Conservation (phyloP, 805 yeast genomes). For the Jamesozyma hellenica region DNA sequence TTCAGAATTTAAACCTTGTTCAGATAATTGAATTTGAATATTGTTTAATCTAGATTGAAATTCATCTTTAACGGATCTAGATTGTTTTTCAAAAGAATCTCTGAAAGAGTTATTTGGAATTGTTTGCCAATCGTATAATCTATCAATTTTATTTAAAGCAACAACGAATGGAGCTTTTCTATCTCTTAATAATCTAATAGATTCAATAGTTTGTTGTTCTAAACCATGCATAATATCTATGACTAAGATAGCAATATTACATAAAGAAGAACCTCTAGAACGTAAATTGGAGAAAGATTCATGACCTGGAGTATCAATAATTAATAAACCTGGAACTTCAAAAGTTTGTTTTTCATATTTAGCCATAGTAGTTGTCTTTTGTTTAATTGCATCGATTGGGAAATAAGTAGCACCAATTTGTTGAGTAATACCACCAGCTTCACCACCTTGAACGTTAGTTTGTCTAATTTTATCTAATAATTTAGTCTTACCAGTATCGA, state of each 20-base stretch:
- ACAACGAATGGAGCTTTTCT: slow-evolving; percentile 97
- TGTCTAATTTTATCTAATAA: slow-evolving; percentile 94
- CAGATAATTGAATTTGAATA: slow-evolving; percentile 85
- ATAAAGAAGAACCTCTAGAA: slow-evolving; percentile 96
- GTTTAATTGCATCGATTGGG: slow-evolving; percentile 89
- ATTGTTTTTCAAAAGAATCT: slow-evolving; percentile 79
- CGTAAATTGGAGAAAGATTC: slow-evolving; percentile 96
- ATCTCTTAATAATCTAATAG: slow-evolving; percentile 83
- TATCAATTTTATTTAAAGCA: slow-evolving; percentile 94
- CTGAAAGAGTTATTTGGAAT: slow-evolving; percentile 92
- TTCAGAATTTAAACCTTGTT: slow-evolving; percentile 97
- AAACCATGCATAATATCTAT: slow-evolving; percentile 99
- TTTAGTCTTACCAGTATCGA: slow-evolving; percentile 98
- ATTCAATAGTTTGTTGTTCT: slow-evolving; percentile 95
- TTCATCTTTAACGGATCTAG: slow-evolving; percentile 79
- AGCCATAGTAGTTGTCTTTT: slow-evolving; percentile 87
- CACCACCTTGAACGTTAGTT: slow-evolving; percentile 99
- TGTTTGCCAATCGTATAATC: slow-evolving; percentile 89
- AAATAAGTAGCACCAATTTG: slow-evolving; percentile 99
- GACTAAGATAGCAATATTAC: slow-evolving; percentile 98
- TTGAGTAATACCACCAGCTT: slow-evolving; percentile 99
- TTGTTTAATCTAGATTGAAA: slow-evolving; percentile 78
- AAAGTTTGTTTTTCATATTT: slow-evolving; percentile 72
- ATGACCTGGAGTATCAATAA: slow-evolving; percentile 99
- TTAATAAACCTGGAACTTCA: slow-evolving; percentile 93